Base-by-base conservation (phyloP, 2,329 filamentous ascomycete genomes). In the Cercospora sp. region DNA sequence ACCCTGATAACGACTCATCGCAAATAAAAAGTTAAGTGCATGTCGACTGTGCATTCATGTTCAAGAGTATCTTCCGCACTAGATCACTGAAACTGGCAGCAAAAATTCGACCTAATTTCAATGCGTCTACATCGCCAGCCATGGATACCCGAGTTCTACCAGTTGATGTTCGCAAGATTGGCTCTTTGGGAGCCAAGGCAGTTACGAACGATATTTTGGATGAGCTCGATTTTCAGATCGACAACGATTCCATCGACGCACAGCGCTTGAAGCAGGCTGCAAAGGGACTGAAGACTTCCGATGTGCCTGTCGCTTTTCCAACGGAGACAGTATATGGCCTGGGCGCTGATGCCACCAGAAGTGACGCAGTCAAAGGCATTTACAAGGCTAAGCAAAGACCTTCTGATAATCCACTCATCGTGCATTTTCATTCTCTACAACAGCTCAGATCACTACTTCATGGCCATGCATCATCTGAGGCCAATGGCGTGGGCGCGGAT, bases 291-390 rank as follows among this genome's bases (percentile, higher is more conserved):
- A 86, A 83, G 62, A 83, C 84, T 18, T 89, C 86, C 62, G 86
- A 92, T 76, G 86, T 86, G 3, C 95, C 95, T 4, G 93, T 99
- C 59, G 95, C 92, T 1, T 99, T 99, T 77, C 95, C 95, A 0
- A 99, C 95, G 0, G 95, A 99, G 81, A 99, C 95, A 0, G 95
- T 99, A 0, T 99, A 99, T 78, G 95, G 95, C 0, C 86, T 99
- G 7, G 95, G 93, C n/a, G 95, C 95, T 13, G 95, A 98, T 81
- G 95, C 95, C 10, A 98, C 94, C 28, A 87, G 93, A 74, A 93
- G 90, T 75, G 84, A 83, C 26, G 91, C 94, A 1, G 94, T 98
- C 6, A 89, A 86, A 76, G 94, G 93, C n/a, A 99, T 99, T 72
- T 99, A 95, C 79, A 85, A 87, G 23, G 93, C 92, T 63, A 99